phyloP scores from a whole-genome alignment of 2,329 filamentous ascomycete species.

The Coniochaeta hoffmannii region DNA sequence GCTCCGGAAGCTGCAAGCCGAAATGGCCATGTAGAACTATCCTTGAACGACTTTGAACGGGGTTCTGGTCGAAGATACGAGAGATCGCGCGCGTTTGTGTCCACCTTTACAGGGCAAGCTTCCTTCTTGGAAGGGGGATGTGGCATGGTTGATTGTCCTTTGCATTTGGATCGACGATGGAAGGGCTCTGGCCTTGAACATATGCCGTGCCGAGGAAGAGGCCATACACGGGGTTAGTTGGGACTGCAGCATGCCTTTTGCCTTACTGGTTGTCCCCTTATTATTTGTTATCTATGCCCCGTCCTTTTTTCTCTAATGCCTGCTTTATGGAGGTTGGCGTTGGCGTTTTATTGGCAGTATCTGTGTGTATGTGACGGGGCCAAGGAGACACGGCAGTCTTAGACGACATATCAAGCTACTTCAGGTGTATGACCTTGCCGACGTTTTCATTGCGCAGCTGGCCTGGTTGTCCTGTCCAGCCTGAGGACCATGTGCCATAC shows the following conservation, averaged over 20 bases:
- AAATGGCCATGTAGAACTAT: slow-evolving; percentile 77
- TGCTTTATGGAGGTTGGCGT: not conserved
- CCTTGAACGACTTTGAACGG: too few species aligned
- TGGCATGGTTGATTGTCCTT: not conserved
- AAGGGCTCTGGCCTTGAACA: not conserved
- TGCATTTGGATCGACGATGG: not conserved
- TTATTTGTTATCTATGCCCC: not conserved
- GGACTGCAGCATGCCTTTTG: not conserved
- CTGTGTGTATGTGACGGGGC: not conserved
- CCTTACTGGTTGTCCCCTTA: not conserved
- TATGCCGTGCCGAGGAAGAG: not conserved
- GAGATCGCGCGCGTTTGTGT: not conserved
- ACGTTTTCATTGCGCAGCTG: too few species aligned
- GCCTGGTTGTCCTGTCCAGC: too few species aligned
- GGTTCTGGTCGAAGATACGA: not conserved
- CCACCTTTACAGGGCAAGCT: not conserved
- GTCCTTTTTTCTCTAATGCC: not conserved
- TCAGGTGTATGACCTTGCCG: too few species aligned
- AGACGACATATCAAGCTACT: not conserved
- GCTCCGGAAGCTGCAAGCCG: slow-evolving; percentile 83
- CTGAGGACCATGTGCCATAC: too few species aligned
- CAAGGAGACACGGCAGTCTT: not conserved
- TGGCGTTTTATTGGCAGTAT: not conserved
- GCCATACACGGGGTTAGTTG: too few species aligned
- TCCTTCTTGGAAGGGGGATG: not conserved